Conservation (phyloP, 202 grass and related monocot species). For the Zoysia matrella region DNA sequence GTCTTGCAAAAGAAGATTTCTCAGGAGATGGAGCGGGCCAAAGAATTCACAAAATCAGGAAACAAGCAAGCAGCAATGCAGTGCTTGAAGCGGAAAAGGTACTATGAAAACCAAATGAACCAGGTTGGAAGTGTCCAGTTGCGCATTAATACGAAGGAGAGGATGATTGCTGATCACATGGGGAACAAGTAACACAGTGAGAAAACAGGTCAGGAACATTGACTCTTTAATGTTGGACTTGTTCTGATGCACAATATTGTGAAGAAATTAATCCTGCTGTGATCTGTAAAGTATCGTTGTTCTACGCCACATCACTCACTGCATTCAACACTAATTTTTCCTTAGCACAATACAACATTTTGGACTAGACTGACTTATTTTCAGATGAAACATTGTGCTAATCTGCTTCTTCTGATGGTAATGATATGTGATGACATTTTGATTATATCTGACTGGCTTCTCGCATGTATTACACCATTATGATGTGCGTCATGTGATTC, state of each 20-base stretch:
- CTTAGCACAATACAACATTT: not conserved
- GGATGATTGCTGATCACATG: slow-evolving; percentile 47
- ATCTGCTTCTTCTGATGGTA: not conserved
- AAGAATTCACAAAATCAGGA: slow-evolving; percentile 74
- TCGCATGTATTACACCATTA: not conserved
- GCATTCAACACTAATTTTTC: slow-evolving; percentile 1
- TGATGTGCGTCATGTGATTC: not conserved
- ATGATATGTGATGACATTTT: not conserved
- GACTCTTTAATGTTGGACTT: slow-evolving; percentile 1
- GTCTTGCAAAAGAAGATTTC: slow-evolving; percentile 92
- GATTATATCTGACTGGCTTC: not conserved
- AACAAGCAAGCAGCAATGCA: slow-evolving; percentile 87
- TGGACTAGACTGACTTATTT: not conserved
- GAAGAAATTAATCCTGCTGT: not conserved
- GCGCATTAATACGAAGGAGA: slow-evolving; percentile 74
- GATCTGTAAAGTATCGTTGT: slow-evolving; percentile 10
- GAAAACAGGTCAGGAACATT: slow-evolving; percentile 9
- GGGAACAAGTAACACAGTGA: slow-evolving; percentile 49
- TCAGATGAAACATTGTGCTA: not conserved
- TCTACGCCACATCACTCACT: not conserved
- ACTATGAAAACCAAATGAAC: slow-evolving; percentile 88
- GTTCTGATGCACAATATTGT: slow-evolving; percentile 23
- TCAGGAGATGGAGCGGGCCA: slow-evolving; percentile 80
- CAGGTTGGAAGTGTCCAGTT: slow-evolving; percentile 74
- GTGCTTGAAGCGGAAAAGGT: slow-evolving; percentile 89